A percentile compares a stretch with the other conserved stretches of the same genome.
Conservation (phyloP, 108 stramenopile genomes). For the Discostella pseudostelligera region DNA sequence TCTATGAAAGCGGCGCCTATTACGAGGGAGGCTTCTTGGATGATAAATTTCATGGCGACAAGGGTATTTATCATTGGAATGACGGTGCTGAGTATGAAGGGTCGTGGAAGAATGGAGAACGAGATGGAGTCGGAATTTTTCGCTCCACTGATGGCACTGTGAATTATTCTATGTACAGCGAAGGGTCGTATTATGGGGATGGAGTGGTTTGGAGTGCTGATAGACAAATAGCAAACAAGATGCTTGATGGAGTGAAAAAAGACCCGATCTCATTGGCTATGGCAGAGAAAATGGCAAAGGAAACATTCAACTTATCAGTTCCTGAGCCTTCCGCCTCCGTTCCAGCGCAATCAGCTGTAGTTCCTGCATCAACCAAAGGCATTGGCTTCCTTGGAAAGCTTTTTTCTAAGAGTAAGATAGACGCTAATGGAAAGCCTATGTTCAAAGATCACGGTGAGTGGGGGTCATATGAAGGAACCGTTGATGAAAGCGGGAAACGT, state of each 20-base stretch:
- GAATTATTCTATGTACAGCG: constrained; percentile 13
- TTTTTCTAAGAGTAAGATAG: constrained; percentile 8
- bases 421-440: constrained; percentile 15
- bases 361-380: constrained; percentile 6
- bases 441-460: constrained; percentile 35
- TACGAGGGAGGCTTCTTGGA: constrained; percentile 33
- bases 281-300: constrained; percentile 22
- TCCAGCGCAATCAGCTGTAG: neutral
- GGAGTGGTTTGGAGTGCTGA: constrained; percentile 20
- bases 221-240: constrained; percentile 5
- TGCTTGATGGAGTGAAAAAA: constrained; percentile 3
- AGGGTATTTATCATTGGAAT: constrained; percentile 25
- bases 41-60: constrained; percentile 25
- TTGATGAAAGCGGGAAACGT: constrained; percentile 19
- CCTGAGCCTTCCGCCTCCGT: neutral
- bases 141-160: constrained; percentile 7
- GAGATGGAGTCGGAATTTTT: constrained; percentile 14
- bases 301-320: constrained; percentile 19
- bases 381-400: constrained; percentile 17
- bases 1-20: constrained; percentile 15
- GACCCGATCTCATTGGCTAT: constrained; percentile 16
- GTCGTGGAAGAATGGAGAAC: constrained; percentile 19
- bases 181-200: constrained; percentile 1
- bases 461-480: constrained; percentile 26
- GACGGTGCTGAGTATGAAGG: constrained; percentile 28